Evolutionary conservation across 1,284 basidiomycete genomes (phyloP).

Genomic region (Kalmanozyma brasiliensis): DNA sequence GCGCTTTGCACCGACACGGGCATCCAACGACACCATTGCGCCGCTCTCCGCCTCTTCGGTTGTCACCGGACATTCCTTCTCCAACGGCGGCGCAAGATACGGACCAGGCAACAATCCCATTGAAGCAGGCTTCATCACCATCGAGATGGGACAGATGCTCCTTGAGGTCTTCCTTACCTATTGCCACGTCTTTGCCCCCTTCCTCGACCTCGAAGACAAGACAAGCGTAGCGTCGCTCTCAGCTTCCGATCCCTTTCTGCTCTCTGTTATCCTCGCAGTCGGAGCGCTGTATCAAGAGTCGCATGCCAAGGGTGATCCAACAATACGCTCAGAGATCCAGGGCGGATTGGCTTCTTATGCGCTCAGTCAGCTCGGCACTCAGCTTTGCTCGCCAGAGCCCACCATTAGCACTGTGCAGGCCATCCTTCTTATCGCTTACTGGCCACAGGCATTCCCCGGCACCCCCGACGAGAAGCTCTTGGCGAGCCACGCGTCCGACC

Average conservation of each 20-base stretch:
- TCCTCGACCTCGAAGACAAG: constrained; percentile 31
- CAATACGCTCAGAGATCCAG: constrained; percentile 25
- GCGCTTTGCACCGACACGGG: background rate
- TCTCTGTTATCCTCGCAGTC: constrained; percentile 31
- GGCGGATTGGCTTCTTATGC: constrained; percentile 20
- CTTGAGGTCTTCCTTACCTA: constrained; percentile 37
- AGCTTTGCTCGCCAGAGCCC: constrained; percentile 21
- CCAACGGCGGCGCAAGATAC: constrained; percentile 9
- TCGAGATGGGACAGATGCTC: constrained; percentile 35
- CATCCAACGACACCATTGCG: constrained; percentile 1
- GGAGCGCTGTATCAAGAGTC: constrained; percentile 34
- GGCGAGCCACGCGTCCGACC: constrained; percentile 17
- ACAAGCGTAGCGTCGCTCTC: constrained; percentile 8
- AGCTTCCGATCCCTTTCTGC: constrained; percentile 32
- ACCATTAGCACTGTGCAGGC: constrained; percentile 34
- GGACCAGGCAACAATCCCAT: constrained; percentile 9
- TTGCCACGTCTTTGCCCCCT: constrained; percentile 45
- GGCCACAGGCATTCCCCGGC: constrained; percentile 43
- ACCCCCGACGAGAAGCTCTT: constrained; percentile 37
- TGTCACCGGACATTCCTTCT: background rate
- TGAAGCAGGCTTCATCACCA: constrained; percentile 33
- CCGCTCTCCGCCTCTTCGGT: background rate
- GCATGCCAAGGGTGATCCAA: constrained; percentile 12
- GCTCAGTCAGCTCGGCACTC: constrained; percentile 17
- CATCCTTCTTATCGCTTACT: constrained; percentile 40